Evolutionary conservation across 2,329 filamentous ascomycete species (phyloP).

Genomic region (Dryadomyces quercivorus): DNA sequence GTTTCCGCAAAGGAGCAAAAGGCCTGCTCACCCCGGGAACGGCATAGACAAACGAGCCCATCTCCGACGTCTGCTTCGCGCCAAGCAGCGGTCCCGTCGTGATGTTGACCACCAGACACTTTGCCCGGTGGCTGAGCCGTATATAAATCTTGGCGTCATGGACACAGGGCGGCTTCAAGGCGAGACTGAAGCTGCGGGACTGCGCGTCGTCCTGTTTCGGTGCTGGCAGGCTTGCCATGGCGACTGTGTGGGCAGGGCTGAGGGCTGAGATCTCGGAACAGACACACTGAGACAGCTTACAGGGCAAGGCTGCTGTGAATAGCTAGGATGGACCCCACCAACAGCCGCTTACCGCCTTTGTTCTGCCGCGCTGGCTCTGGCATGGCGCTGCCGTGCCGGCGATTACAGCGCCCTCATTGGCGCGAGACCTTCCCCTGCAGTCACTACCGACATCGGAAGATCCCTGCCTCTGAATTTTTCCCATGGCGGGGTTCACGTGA

Average conservation of each 20-base stretch:
- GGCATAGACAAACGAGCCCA: slow-evolving; percentile 90
- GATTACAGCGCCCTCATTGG: too few relatives aligned
- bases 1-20: not conserved
- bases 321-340: not conserved
- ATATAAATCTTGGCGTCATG: slow-evolving; percentile 50
- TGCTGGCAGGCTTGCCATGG: not conserved
- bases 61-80: slow-evolving; percentile 27
- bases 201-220: not conserved
- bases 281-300: too few relatives aligned
- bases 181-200: slow-evolving; percentile 30
- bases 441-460: slow-evolving; percentile 1
- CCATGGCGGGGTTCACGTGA: slow-evolving; percentile 1
- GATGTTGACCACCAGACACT: slow-evolving; percentile 47
- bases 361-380: not conserved
- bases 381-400: too few relatives aligned
- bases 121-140: slow-evolving; percentile 44
- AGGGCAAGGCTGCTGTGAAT: too few relatives aligned
- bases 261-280: too few relatives aligned
- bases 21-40: slow-evolving; percentile 63
- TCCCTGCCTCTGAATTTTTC: not conserved
- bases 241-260: too few relatives aligned
- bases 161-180: slow-evolving; percentile 47
- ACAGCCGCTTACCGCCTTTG: not conserved
- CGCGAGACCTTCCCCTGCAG: too few relatives aligned
- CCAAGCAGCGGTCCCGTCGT: slow-evolving; percentile 43